Evolutionary conservation across 208 protist genomes (phyloP).

Genomic region (Crithidia sp.): DNA sequence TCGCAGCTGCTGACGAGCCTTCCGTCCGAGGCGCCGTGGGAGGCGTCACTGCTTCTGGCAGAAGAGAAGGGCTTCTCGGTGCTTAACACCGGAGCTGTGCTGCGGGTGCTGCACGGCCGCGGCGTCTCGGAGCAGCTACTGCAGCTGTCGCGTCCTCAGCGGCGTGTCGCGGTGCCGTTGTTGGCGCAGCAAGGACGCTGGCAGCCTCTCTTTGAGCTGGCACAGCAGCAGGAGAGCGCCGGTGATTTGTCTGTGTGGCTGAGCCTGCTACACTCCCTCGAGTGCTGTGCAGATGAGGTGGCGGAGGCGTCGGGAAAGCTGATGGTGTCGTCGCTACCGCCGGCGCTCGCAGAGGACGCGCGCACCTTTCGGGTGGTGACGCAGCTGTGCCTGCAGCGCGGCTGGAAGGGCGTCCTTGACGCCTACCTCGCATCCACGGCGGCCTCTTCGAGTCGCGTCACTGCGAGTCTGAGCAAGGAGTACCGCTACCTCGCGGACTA

Average conservation of each 20-base stretch:
- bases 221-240: not conserved
- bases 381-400: constrained; percentile 31
- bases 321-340: constrained; percentile 11
- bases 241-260: constrained; percentile 20
- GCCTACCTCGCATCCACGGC: not conserved
- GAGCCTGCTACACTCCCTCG: constrained; percentile 29
- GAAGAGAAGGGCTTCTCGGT: constrained; percentile 2
- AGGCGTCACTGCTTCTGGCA: constrained; percentile 26
- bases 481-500: constrained; percentile 27
- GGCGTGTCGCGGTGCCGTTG: constrained; percentile 5
- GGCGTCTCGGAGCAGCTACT: not conserved
- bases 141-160: not conserved
- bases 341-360: not conserved
- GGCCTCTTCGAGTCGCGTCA: not conserved
- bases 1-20: constrained; percentile 51
- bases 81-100: not conserved
- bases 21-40: constrained; percentile 55
- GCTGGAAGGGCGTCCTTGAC: constrained; percentile 21
- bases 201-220: constrained; percentile 6
- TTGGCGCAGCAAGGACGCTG: constrained; percentile 34
- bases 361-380: constrained; percentile 11
- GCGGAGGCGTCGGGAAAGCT: constrained; percentile 1
- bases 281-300: constrained; percentile 11
- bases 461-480: constrained; percentile 14
- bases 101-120: constrained; percentile 23